Conservation (phyloP, 164 flowering plant genomes). For the Liriodendron chinense region DNA sequence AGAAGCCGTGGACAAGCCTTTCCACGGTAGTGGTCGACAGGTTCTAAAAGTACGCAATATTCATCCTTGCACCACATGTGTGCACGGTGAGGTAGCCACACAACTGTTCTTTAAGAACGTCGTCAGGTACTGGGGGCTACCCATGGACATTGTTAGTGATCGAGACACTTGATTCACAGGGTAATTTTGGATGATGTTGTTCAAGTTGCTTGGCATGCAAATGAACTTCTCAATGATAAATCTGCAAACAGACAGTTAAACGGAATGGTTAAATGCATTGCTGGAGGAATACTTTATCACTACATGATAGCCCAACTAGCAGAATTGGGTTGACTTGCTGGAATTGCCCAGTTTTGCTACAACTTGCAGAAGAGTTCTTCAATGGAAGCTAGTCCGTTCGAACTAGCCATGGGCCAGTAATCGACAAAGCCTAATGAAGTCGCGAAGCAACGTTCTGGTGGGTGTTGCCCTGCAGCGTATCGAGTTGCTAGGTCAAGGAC, state of each 20-base stretch:
- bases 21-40: slow-evolving; percentile 9
- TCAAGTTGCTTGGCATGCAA: background rate
- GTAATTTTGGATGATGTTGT: background rate
- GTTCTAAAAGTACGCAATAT: slow-evolving; percentile 13
- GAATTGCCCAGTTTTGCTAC: slow-evolving; percentile 1
- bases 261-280: background rate
- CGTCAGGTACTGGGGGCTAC: background rate
- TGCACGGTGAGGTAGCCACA: background rate
- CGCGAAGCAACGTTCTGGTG: background rate
- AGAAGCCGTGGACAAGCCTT: background rate
- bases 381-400: slow-evolving; percentile 11
- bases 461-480: slow-evolving; percentile 6
- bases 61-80: background rate
- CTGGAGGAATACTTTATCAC: slow-evolving; percentile 5
- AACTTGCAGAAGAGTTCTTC: slow-evolving; percentile 12
- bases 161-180: slow-evolving; percentile 1
- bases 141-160: slow-evolving; percentile 4
- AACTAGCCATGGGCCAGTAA: background rate
- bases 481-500: background rate
- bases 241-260: slow-evolving; percentile 1
- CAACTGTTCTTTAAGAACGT: background rate
- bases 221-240: background rate
- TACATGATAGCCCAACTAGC: background rate
- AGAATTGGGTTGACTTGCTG: background rate
- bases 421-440: slow-evolving; percentile 3